Conservation (phyloP, 2,329 filamentous ascomycete genomes). For the Alternaria triticimaculans region DNA sequence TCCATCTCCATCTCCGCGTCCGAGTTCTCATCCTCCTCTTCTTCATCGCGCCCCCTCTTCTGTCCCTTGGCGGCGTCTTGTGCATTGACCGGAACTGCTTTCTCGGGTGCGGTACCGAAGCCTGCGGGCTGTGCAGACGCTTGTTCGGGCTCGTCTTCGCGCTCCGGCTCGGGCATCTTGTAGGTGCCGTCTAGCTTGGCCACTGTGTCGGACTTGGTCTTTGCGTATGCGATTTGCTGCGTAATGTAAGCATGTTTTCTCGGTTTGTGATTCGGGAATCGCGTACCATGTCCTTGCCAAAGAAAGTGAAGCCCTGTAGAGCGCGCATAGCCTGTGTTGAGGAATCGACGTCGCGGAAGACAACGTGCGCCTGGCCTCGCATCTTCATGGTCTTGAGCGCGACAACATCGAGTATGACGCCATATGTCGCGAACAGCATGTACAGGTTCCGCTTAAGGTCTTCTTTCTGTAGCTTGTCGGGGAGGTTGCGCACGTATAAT, state of each 20-base stretch:
- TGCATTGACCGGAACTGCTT: slow-evolving; percentile 41
- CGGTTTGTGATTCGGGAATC: background rate
- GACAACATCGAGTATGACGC: slow-evolving; percentile 88
- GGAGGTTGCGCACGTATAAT: slow-evolving; percentile 88
- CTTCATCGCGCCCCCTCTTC: slow-evolving; percentile 72
- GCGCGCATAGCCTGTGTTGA: slow-evolving; percentile 93
- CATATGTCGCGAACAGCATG: slow-evolving; percentile 92
- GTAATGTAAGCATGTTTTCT: background rate
- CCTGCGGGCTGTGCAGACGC: slow-evolving; percentile 53
- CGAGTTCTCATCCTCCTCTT: slow-evolving; percentile 63
- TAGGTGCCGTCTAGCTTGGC: slow-evolving; percentile 93
- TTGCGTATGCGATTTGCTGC: slow-evolving; percentile 90
- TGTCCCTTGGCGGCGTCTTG: slow-evolving; percentile 60
- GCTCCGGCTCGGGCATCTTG: slow-evolving; percentile 64
- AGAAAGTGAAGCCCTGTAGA: slow-evolving; percentile 83
- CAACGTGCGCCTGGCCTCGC: slow-evolving; percentile 93
- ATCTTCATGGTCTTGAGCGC: slow-evolving; percentile 89
- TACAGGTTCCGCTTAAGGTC: slow-evolving; percentile 89
- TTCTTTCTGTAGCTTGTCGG: slow-evolving; percentile 86
- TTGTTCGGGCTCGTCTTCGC: slow-evolving; percentile 26
- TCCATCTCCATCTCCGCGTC: slow-evolving; percentile 67
- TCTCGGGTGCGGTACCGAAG: slow-evolving; percentile 39
- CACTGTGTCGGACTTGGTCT: slow-evolving; percentile 85
- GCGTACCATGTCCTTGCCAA: slow-evolving; percentile 83
- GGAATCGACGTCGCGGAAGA: slow-evolving; percentile 88